Conservation (phyloP, 345 rosid species). For the Populus alba region DNA sequence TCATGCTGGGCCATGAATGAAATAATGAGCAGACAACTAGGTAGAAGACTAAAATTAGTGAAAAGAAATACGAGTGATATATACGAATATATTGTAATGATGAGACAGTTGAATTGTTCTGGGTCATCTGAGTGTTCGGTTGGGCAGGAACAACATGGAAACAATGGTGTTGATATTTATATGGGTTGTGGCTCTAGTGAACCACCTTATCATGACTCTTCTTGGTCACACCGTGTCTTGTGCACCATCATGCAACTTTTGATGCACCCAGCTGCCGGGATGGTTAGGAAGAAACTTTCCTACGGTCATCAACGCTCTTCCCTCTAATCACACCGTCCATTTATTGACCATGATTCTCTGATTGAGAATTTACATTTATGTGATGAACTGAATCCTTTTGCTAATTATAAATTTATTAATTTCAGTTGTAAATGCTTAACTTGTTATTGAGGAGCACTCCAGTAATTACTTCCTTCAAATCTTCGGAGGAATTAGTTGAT, state of each 20-base stretch:
- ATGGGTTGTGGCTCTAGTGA: neutral
- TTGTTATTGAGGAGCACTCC: too few species aligned
- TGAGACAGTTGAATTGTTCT: neutral
- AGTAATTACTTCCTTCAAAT: too few species aligned
- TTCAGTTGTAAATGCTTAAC: too few species aligned
- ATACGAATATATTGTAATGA: neutral
- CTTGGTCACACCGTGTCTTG: too few species aligned
- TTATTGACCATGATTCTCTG: too few species aligned
- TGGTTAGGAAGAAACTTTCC: neutral
- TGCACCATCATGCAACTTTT: neutral
- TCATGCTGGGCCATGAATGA: neutral
- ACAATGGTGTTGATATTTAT: neutral
- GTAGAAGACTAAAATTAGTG: neutral
- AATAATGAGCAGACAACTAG: neutral
- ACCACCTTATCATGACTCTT: slow-evolving; percentile 4
- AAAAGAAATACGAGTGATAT: neutral
- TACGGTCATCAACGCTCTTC: too few species aligned
- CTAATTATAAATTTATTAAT: too few species aligned
- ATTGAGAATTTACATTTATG: too few species aligned
- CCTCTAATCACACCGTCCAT: too few species aligned
- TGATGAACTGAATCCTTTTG: too few species aligned
- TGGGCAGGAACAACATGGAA: slow-evolving; percentile 1
- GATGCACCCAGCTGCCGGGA: neutral
- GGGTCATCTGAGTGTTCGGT: neutral
- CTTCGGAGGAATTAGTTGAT: too few species aligned